Conservation (phyloP, 2,329 filamentous ascomycete species). For the Paracoccidioides lutzii region DNA sequence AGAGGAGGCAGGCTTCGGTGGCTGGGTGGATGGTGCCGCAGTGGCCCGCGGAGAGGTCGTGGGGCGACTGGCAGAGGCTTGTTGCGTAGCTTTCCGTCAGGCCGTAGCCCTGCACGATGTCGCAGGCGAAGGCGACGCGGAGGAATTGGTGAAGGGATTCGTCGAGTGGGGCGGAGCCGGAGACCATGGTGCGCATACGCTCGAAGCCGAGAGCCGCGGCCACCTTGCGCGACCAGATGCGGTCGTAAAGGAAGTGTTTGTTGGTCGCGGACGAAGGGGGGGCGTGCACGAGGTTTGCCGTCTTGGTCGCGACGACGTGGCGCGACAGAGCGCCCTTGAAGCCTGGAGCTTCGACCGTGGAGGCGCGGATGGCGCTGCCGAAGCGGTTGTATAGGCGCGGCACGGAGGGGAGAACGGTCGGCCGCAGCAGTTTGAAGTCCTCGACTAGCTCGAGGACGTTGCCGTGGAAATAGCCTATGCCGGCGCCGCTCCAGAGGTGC, state of each 20-base stretch:
- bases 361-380: slow-evolving; percentile 64
- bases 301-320: slow-evolving; percentile 67
- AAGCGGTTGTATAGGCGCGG: slow-evolving; percentile 88
- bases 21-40: slow-evolving; percentile 60
- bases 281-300: slow-evolving; percentile 58
- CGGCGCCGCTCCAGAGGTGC: slow-evolving; percentile 56
- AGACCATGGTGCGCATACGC: slow-evolving; percentile 59
- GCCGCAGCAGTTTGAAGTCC: slow-evolving; percentile 75
- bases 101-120: slow-evolving; percentile 79
- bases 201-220: slow-evolving; percentile 70
- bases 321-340: slow-evolving; percentile 70
- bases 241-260: slow-evolving; percentile 38
- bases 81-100: slow-evolving; percentile 87
- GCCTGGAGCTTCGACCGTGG: slow-evolving; percentile 66
- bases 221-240: slow-evolving; percentile 86
- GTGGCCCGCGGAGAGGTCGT: slow-evolving; percentile 66
- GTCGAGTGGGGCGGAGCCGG: slow-evolving; percentile 82
- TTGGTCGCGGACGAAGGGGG: slow-evolving; percentile 65
- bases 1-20: slow-evolving; percentile 66
- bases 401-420: slow-evolving; percentile 74
- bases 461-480: slow-evolving; percentile 87
- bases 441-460: slow-evolving; percentile 78
- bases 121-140: slow-evolving; percentile 64
- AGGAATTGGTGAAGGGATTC: slow-evolving; percentile 80
- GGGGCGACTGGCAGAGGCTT: slow-evolving; percentile 52